Base-by-base conservation (phyloP, 306 rosid species). In the Sphenostylis stenocarpa region DNA sequence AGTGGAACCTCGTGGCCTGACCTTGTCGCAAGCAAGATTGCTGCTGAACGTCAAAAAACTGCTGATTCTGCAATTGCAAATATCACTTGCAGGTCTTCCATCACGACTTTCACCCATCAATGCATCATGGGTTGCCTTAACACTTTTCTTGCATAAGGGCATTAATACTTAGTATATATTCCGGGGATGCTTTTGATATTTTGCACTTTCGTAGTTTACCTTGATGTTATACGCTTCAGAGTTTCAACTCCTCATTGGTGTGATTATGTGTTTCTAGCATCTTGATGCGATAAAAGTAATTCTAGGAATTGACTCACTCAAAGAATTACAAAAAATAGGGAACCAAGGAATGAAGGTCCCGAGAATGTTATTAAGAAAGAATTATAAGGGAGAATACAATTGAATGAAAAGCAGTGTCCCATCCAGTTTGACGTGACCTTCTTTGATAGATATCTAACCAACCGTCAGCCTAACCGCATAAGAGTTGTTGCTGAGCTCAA, bases 31-130 rank as follows among this genome's bases (percentile, higher is more conserved):
- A 95, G 98, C 83, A 95, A 84, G 92, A 95, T 95, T 80, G 98
- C 98, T 75, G 96, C 97, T 36, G 92, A 95, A 85, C 98, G 98
- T 49, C 98, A 92, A 85, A 53, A 80, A 73, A 95, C 97, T 9
- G 98, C 98, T 4, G 97, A 95, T 74, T 95, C 98, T 17, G 97
- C 98, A 73, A 92, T 95, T 77, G 98, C 98, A 75, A 95, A 95
- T 83, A 95, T 95, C 77, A 95, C 97, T 65, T 95, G 98, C 98
- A 95, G 98, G 98, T 95, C 24, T 83, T 61, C 38, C 48, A 77
- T 75, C 79, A 5, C 16, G 70, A 45, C 21, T 55, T 69, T 69
- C 77, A 52, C 70, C 78, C 33, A 58, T 61, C 76, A 58, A 48
- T 41, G 26, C 51, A 48, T 76, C 53, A 29, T 44, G 82, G 19